Percentiles rank a stretch among this genome's conserved stretches.
phyloP scores from a whole-genome alignment of 495 filamentous ascomycete genomes.

The Talaromyces liani region DNA sequence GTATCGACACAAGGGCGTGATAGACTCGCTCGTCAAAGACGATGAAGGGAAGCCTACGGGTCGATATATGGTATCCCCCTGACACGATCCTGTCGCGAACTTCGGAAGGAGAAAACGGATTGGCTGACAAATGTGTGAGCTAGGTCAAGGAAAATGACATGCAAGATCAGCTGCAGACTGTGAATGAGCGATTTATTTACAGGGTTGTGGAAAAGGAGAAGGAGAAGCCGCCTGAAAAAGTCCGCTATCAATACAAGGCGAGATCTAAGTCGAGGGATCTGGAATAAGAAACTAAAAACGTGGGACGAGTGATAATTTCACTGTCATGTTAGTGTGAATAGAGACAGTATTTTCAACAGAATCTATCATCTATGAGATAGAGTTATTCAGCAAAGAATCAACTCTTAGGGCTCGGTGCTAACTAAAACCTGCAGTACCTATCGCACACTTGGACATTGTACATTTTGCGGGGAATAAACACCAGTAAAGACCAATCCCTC shows the following conservation, averaged over 20 bases:
- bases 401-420: not conserved
- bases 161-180: not conserved
- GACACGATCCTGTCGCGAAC: not conserved
- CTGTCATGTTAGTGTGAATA: not conserved
- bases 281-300: not conserved
- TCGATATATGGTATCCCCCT: slow-evolving; percentile 3
- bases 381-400: not conserved
- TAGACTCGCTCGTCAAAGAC: not conserved
- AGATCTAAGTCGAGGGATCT: not conserved
- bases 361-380: not conserved
- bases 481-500: not conserved
- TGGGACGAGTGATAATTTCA: no score
- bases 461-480: not conserved
- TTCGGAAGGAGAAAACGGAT: not conserved
- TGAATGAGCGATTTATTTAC: slow-evolving; percentile 9
- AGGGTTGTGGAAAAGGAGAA: not conserved
- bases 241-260: not conserved
- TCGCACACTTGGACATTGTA: not conserved
- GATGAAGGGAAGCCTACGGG: not conserved
- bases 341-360: not conserved
- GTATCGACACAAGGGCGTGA: slow-evolving; percentile 6
- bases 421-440: not conserved
- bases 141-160: slow-evolving; percentile 6
- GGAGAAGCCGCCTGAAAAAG: not conserved
- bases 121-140: not conserved